Conservation (phyloP, 495 filamentous ascomycete genomes). For the Melanomma pulvis-pyrius region DNA sequence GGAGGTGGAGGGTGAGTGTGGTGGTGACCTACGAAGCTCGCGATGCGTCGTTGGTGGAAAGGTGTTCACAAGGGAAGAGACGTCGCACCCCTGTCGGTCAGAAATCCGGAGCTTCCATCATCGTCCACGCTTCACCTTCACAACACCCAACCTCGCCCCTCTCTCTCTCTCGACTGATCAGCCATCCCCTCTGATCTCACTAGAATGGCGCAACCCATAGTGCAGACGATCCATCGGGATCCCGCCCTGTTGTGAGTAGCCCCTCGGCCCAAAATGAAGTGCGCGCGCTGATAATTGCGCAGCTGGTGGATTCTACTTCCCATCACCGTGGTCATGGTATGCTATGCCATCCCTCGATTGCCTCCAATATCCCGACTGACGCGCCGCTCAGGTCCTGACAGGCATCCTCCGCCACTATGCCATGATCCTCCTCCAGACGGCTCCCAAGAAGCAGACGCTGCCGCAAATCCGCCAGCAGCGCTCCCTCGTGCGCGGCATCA, state of each 20-base stretch:
- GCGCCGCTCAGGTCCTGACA: constrained; percentile 71
- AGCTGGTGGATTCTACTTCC: constrained; percentile 99
- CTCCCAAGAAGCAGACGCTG: constrained; percentile 79
- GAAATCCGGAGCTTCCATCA: constrained; percentile 21
- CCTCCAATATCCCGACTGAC: neutral
- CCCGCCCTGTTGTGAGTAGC: constrained; percentile 86
- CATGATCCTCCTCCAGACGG: constrained; percentile 80
- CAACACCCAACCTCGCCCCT: neutral
- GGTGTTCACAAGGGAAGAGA: constrained; percentile 27
- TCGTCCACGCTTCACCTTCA: constrained; percentile 2
- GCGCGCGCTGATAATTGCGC: constrained; percentile 20
- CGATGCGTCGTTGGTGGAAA: constrained; percentile 20
- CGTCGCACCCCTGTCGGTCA: constrained; percentile 23
- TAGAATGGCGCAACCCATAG: constrained; percentile 80
- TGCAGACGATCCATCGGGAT: constrained; percentile 97
- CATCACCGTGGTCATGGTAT: constrained; percentile 95
- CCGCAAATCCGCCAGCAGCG: constrained; percentile 84
- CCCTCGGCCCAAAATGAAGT: neutral
- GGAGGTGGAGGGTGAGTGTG: constrained; percentile 32
- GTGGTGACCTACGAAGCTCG: constrained; percentile 31
- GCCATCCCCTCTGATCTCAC: constrained; percentile 7
- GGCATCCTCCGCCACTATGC: constrained; percentile 96
- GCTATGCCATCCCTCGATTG: neutral
- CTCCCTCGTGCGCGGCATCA: constrained; percentile 80
- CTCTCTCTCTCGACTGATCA: neutral